phyloP scores from a whole-genome alignment of 2,329 filamentous ascomycete species.

The Didymella arachidicola region DNA sequence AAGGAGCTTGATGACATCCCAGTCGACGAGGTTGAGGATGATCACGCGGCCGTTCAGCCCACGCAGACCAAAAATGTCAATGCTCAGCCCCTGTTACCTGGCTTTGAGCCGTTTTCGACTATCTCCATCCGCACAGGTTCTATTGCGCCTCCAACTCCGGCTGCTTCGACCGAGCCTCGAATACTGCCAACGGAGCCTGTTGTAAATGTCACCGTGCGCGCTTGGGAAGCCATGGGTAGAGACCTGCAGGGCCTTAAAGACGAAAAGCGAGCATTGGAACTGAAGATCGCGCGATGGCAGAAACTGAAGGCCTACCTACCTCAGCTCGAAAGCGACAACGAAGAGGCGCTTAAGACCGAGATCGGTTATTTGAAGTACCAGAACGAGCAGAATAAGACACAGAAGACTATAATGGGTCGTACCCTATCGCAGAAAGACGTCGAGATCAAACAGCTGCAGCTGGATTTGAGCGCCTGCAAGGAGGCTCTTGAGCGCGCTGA shows the following conservation, averaged over 20 bases:
- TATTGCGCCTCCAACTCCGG: slow-evolving; percentile 14
- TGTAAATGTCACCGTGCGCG: slow-evolving; percentile 19
- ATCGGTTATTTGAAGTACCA: slow-evolving; percentile 29
- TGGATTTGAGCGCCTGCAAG: slow-evolving; percentile 21
- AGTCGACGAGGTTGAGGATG: slow-evolving; percentile 7
- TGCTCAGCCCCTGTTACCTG: neutral
- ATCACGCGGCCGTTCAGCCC: neutral
- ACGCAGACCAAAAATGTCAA: neutral
- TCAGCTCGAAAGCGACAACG: neutral
- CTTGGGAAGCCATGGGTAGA: slow-evolving; percentile 12
- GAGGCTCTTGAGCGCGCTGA: neutral
- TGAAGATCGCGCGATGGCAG: slow-evolving; percentile 1
- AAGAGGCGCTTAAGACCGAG: slow-evolving; percentile 5
- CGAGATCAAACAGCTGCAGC: slow-evolving; percentile 26
- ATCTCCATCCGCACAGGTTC: slow-evolving; percentile 1
- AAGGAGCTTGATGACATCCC: neutral
- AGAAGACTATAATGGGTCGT: slow-evolving; percentile 30
- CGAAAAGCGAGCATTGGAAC: slow-evolving; percentile 18
- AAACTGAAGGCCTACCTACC: neutral
- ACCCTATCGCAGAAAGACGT: slow-evolving; percentile 27
- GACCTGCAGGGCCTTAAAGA: slow-evolving; percentile 7
- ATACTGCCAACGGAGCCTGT: neutral
- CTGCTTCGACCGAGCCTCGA: slow-evolving; percentile 3
- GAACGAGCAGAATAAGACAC: slow-evolving; percentile 27
- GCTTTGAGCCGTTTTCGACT: neutral